Conservation (phyloP, 1,284 basidiomycete genomes). For the Ceratobasidium sp. region DNA sequence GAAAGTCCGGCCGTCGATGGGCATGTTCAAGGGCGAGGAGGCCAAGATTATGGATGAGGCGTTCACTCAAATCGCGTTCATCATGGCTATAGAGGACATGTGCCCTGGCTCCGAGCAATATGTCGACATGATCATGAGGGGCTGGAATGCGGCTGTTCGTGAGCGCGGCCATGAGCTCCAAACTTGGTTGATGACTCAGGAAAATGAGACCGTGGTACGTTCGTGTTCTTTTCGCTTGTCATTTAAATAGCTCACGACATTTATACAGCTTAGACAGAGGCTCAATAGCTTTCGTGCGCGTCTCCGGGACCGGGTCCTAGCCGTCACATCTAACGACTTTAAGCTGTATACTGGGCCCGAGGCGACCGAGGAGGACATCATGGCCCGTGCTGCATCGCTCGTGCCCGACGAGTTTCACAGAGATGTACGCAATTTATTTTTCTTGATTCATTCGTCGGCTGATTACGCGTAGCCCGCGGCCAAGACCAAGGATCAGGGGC, state of each 20-base stretch:
- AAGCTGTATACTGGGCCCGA: neutral
- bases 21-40: neutral
- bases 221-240: neutral
- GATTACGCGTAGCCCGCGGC: neutral
- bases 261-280: neutral
- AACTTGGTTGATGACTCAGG: neutral
- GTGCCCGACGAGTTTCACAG: neutral
- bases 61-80: neutral
- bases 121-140: no score
- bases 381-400: neutral
- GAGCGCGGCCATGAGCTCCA: neutral
- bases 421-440: neutral
- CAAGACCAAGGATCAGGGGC: neutral
- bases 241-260: no score
- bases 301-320: neutral
- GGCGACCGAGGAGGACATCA: neutral
- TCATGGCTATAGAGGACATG: neutral
- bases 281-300: neutral
- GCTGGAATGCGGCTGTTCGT: no score
- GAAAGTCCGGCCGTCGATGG: neutral
- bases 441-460: neutral
- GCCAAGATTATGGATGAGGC: conserved; percentile 5
- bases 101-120: neutral
- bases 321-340: neutral
- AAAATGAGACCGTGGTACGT: neutral